Conservation (phyloP, 148 eudicot genomes). For the Camellia lanceoleosa region DNA sequence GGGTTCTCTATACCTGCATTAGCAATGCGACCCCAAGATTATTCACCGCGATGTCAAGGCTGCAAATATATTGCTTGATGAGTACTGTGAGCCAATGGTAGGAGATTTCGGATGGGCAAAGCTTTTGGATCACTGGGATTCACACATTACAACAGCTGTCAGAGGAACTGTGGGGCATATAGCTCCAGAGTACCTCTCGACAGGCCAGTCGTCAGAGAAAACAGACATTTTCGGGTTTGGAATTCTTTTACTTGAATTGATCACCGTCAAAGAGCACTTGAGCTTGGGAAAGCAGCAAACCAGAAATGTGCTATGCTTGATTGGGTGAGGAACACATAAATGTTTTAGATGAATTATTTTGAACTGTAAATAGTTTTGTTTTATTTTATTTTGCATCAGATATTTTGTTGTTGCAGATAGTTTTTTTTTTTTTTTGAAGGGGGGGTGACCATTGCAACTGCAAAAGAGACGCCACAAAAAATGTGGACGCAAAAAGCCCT, state of each 20-base stretch:
- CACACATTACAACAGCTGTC: conserved; percentile 80
- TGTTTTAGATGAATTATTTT: too few relatives aligned
- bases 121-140: conserved; percentile 74
- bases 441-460: too few relatives aligned
- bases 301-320: conserved; percentile 83
- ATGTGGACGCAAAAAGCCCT: too few relatives aligned
- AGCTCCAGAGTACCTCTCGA: conserved; percentile 82
- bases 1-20: conserved; percentile 85
- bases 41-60: conserved; percentile 98
- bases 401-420: too few relatives aligned
- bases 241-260: conserved; percentile 68
- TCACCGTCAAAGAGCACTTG: conserved; percentile 78
- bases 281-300: conserved; percentile 75
- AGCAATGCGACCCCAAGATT: conserved; percentile 98
- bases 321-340: conserved; percentile 46
- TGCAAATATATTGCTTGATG: conserved; percentile 90
- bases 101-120: conserved; percentile 89
- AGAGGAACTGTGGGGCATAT: conserved; percentile 82
- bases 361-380: too few relatives aligned
- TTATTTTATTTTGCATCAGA: too few relatives aligned
- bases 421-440: too few relatives aligned
- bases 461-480: too few relatives aligned
- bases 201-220: conserved; percentile 86
- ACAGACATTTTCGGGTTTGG: conserved; percentile 84
- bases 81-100: conserved; percentile 81